Evolutionary conservation across 306 rosid genomes (phyloP).

Genomic region (Cicer chorassanicum): DNA sequence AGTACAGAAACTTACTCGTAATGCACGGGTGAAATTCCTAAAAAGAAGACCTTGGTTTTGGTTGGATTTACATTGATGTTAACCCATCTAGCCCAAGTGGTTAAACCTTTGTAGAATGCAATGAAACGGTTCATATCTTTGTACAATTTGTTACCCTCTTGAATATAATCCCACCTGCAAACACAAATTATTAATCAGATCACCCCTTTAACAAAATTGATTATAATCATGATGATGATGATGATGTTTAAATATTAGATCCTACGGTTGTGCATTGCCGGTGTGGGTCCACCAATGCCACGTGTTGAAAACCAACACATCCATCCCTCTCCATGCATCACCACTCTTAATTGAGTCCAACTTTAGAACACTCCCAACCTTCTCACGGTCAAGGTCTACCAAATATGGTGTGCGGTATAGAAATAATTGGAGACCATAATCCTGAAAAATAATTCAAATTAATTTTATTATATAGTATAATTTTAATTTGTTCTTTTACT

Average conservation of each 20-base stretch:
- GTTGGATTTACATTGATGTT: slow-evolving; percentile 70
- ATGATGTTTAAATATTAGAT: slow-evolving; percentile 16
- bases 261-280: slow-evolving; percentile 88
- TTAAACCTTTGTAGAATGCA: slow-evolving; percentile 80
- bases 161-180: slow-evolving; percentile 76
- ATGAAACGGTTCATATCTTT: slow-evolving; percentile 84
- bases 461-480: too few relatives aligned
- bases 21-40: slow-evolving; percentile 93
- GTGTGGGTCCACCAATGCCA: slow-evolving; percentile 99
- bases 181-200: slow-evolving; percentile 3
- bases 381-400: slow-evolving; percentile 75
- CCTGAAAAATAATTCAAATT: slow-evolving; percentile 48
- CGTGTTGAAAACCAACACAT: slow-evolving; percentile 75
- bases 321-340: slow-evolving; percentile 88
- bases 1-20: slow-evolving; percentile 64
- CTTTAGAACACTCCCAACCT: slow-evolving; percentile 67
- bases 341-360: slow-evolving; percentile 77
- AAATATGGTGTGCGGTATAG: slow-evolving; percentile 72
- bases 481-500: neutral
- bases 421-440: slow-evolving; percentile 64
- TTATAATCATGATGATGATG: neutral
- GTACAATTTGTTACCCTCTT: slow-evolving; percentile 67
- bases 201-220: slow-evolving; percentile 18
- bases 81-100: slow-evolving; percentile 97
- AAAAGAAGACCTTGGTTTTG: slow-evolving; percentile 87